These are phyloP conservation scores for Hevea brasiliensis DNA, from an alignment of 345 rosid species.

Conservation along the genomic window DNA sequence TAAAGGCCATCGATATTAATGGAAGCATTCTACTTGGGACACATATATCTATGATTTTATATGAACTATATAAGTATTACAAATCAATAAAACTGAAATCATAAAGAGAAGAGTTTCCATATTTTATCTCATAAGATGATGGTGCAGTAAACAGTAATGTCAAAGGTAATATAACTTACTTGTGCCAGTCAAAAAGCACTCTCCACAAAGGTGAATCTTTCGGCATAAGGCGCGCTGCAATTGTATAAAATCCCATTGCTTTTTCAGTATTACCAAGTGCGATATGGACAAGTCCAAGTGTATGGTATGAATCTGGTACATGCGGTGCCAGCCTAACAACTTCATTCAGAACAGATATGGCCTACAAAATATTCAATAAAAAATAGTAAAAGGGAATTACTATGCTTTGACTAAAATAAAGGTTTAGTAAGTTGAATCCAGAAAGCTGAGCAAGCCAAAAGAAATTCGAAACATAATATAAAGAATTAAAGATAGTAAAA, in stretches of 20 bases:
- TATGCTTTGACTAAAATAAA: background rate
- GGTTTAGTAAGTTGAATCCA: slow-evolving; percentile 3
- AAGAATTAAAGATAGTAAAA: background rate
- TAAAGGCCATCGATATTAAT: background rate
- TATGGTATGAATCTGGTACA: slow-evolving; percentile 67
- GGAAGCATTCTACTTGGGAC: background rate
- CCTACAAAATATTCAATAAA: slow-evolving; percentile 41
- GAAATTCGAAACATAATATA: background rate
- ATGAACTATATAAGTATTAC: background rate
- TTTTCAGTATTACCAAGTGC: slow-evolving; percentile 64
- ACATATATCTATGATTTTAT: background rate
- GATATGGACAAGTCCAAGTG: slow-evolving; percentile 62
- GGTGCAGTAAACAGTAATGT: slow-evolving; percentile 1
- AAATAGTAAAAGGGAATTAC: slow-evolving; percentile 14
- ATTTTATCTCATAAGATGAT: background rate
- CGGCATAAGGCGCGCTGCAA: slow-evolving; percentile 69
- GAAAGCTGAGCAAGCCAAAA: background rate
- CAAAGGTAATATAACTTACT: slow-evolving; percentile 45
- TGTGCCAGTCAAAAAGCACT: slow-evolving; percentile 61
- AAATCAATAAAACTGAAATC: background rate
- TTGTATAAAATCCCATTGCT: slow-evolving; percentile 61
- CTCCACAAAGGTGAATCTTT: slow-evolving; percentile 77
- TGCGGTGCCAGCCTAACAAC: slow-evolving; percentile 68
- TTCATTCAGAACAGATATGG: slow-evolving; percentile 58
- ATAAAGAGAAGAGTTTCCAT: background rate